Conservation (phyloP, 495 filamentous ascomycete genomes). For the Podospora sp. region DNA sequence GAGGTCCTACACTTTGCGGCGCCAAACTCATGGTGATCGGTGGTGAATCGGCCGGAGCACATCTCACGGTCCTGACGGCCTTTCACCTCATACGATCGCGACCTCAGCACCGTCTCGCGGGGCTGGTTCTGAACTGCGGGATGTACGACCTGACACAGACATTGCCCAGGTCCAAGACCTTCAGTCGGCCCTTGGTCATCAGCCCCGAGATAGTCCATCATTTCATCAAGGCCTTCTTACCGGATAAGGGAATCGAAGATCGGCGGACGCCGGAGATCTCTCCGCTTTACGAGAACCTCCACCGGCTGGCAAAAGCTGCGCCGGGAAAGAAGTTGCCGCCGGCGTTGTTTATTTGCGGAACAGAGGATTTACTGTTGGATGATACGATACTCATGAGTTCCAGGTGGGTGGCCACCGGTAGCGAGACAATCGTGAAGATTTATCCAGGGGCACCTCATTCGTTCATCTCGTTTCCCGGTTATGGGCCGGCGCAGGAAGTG, state of each 20-base stretch:
- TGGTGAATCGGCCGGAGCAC: constrained; percentile 10
- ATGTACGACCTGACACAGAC: background rate
- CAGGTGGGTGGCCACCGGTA: constrained; percentile 16
- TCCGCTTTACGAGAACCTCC: constrained; percentile 14
- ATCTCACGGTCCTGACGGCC: constrained; percentile 2
- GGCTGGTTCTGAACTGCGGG: background rate
- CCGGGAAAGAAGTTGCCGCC: constrained; percentile 7
- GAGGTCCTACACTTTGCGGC: background rate
- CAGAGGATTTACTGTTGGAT: background rate
- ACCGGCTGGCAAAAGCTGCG: background rate
- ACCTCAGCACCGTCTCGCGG: background rate
- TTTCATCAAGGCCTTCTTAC: constrained; percentile 6
- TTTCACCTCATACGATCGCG: constrained; percentile 11
- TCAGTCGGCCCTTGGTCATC: background rate
- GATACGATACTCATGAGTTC: constrained; percentile 12
- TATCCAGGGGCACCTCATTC: constrained; percentile 12
- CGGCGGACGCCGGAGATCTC: constrained; percentile 13
- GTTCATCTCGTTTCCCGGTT: constrained; percentile 7
- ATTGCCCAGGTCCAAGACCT: background rate
- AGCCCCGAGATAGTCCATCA: background rate
- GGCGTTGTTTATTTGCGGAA: constrained; percentile 16
- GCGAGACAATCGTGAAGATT: constrained; percentile 18
- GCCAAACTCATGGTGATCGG: constrained; percentile 5
- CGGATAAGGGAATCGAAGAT: constrained; percentile 7
- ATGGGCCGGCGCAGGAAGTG: constrained; percentile 3